Conservation (phyloP, 331 rosid genomes). For the Quercus lobata region DNA sequence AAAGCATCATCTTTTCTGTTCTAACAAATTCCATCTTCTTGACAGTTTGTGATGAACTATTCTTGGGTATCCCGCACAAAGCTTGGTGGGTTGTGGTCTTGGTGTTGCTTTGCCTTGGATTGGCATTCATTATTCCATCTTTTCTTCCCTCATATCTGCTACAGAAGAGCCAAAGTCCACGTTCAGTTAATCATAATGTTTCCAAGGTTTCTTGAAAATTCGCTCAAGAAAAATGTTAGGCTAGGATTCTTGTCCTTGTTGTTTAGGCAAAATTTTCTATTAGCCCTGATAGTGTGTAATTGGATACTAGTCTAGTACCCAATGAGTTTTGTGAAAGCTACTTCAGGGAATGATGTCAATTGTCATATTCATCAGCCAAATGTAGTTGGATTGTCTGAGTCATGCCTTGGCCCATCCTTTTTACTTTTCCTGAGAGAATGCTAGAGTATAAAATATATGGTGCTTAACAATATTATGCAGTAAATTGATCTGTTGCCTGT, state of each 20-base stretch:
- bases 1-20: background rate
- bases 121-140: constrained; percentile 54
- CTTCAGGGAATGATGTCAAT: too few species aligned
- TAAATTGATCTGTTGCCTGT: background rate
- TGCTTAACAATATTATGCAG: background rate
- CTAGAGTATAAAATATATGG: background rate
- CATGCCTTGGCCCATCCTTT: too few species aligned
- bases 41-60: constrained; percentile 74
- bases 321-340: too few species aligned
- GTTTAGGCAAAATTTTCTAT: background rate
- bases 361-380: too few species aligned
- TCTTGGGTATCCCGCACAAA: constrained; percentile 68
- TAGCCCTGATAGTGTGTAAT: background rate
- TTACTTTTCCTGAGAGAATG: too few species aligned
- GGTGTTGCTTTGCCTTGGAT: constrained; percentile 56
- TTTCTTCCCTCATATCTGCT: constrained; percentile 55
- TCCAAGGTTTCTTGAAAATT: constrained; percentile 50
- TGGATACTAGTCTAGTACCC: background rate
- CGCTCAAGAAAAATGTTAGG: background rate
- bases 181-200: constrained; percentile 19
- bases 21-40: background rate
- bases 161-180: constrained; percentile 24
- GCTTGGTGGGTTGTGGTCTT: constrained; percentile 76
- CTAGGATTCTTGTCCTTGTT: background rate
- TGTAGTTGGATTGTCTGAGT: too few species aligned